Evolutionary conservation across 805 yeast species (phyloP).

Genomic region (Yamadazyma endophytica): DNA sequence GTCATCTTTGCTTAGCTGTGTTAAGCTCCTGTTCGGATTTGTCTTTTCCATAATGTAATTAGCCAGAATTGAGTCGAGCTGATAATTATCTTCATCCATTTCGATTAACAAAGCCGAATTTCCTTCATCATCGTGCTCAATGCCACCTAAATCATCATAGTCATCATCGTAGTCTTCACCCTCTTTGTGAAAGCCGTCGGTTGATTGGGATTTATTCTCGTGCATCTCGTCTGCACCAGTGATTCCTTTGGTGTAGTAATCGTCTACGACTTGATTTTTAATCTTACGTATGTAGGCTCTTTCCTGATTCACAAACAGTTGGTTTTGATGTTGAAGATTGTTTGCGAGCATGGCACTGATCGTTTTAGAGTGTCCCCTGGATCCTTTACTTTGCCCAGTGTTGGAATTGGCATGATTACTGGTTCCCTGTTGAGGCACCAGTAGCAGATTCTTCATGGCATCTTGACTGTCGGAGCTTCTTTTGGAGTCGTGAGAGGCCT

Average conservation of each 20-base stretch:
- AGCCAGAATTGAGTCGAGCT: constrained; percentile 44
- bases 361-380: constrained; percentile 8
- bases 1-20: constrained; percentile 33
- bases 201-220: no score
- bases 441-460: no score
- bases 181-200: constrained; percentile 17
- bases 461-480: no score
- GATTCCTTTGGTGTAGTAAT: constrained; percentile 68
- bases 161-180: constrained; percentile 15
- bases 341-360: constrained; percentile 12
- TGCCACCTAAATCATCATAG: constrained; percentile 21
- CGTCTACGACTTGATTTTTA: constrained; percentile 59
- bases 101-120: constrained; percentile 33
- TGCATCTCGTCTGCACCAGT: constrained; percentile 33
- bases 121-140: constrained; percentile 18
- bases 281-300: constrained; percentile 60
- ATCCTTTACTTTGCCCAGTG: background rate
- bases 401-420: constrained; percentile 1
- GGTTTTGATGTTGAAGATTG: constrained; percentile 13
- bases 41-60: constrained; percentile 32
- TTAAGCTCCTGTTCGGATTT: constrained; percentile 29
- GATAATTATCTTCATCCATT: constrained; percentile 41
- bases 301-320: constrained; percentile 55
- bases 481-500: no score
- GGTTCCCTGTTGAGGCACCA: no score